These are phyloP conservation scores for Apophysomyces trapeziformis DNA, from an alignment of 371 early-diverging fungal species.

Conservation along the genomic window DNA sequence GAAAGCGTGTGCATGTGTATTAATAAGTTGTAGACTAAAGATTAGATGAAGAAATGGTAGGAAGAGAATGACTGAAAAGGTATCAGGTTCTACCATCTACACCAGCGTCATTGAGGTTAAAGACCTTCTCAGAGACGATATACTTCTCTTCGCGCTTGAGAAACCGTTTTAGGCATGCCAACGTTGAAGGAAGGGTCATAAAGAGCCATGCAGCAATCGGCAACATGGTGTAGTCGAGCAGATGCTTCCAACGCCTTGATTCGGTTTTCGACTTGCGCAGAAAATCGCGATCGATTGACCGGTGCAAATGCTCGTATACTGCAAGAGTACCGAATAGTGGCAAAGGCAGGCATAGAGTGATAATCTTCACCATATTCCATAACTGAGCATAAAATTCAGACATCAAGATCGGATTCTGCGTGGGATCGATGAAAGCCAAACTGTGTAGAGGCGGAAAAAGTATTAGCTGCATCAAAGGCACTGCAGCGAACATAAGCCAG, in stretches of 20 bases:
- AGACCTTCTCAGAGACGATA: slow-evolving; percentile 55
- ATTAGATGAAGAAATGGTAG: background rate
- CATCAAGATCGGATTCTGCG: slow-evolving; percentile 46
- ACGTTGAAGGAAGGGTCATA: slow-evolving; percentile 58
- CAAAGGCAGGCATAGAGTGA: slow-evolving; percentile 50
- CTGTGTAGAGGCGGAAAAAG: slow-evolving; percentile 46
- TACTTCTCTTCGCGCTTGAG: slow-evolving; percentile 47
- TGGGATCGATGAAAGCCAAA: slow-evolving; percentile 36
- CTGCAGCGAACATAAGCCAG: slow-evolving; percentile 65
- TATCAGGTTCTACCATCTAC: slow-evolving; percentile 6
- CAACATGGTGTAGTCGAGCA: slow-evolving; percentile 49
- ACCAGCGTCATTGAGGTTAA: slow-evolving; percentile 24
- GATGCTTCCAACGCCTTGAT: slow-evolving; percentile 42
- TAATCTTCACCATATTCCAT: slow-evolving; percentile 50
- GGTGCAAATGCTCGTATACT: slow-evolving; percentile 55
- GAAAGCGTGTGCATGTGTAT: no score
- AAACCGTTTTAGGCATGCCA: slow-evolving; percentile 54
- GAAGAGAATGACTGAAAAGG: slow-evolving; percentile 2
- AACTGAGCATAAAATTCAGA: slow-evolving; percentile 48
- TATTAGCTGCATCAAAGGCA: slow-evolving; percentile 56
- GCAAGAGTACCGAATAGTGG: slow-evolving; percentile 52
- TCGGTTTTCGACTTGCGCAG: slow-evolving; percentile 41
- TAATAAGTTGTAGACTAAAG: background rate
- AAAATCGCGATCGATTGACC: slow-evolving; percentile 49
- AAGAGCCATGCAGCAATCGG: slow-evolving; percentile 59